Evolutionary conservation across 371 early-diverging fungal genomes (phyloP), one percentile per base, ranked within the genome.

Genomic region (Mucor circinelloides): DNA sequence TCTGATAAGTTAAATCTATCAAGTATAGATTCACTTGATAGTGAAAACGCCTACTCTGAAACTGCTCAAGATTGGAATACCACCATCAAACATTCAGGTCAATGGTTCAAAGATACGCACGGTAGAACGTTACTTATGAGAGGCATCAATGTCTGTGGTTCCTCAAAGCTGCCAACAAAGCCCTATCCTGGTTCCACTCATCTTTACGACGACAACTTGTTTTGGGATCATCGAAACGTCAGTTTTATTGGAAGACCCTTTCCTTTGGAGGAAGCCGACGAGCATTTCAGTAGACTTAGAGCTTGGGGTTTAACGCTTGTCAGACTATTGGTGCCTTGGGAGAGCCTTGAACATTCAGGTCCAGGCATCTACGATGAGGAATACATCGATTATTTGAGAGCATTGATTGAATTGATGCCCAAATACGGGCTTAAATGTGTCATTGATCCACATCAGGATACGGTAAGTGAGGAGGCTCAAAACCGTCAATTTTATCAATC

Each of bases 301-400:
- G 70, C 83, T 2, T 94, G 95, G 95, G 95, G 95, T 0, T 78
- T 95, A 13, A 93, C 89, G 6, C 82, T 94, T 70, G 72, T 94
- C 8, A 76, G 95, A 2, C 58, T 94, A 8, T 60, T 89, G 28
- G 89, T 93, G 1, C 83, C 95, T 23, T 95, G 95, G 95, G 95
- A 95, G 60, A 86, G 92, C 15, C 73, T 95, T 15, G 93, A 91
- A 65, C 90, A 89, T 64, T 74, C 71, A 40, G 89, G 90, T 6
- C 89, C 89, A 46, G 94, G 94, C 2, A 72, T 84, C 12, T 95
- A 94, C 66, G 94, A 94, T 67, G 92, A 93, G 55, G 86, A 85
- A 31, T 95, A 85, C 70, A 94, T 95, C 58, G 89, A 87, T 57
- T 94, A 91, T 60, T 71, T 94, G 60, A 76, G 89, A 19, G 64